Percentiles rank a stretch among this genome's conserved stretches.
Conservation (phyloP, 2,329 filamentous ascomycete genomes). For the Huntiella moniliformis region DNA sequence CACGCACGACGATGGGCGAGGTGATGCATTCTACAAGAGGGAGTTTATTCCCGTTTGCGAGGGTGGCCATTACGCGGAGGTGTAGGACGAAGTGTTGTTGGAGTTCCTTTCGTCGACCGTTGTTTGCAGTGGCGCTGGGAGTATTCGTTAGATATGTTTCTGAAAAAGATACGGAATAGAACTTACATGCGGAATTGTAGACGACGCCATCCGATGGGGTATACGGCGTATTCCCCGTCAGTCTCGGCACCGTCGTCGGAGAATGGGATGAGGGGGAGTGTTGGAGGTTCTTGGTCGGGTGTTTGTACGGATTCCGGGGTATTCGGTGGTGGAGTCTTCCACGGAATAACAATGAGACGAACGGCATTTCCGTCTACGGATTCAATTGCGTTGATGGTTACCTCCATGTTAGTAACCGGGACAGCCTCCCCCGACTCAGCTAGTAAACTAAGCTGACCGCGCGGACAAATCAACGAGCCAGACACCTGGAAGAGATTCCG, state of each 20-base stretch:
- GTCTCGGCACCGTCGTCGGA: conserved; percentile 38
- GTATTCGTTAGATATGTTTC: conserved; percentile 12
- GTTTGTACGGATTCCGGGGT: conserved; percentile 45
- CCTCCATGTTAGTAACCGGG: conserved; percentile 63
- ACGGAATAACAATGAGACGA: conserved; percentile 89
- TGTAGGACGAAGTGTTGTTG: conserved; percentile 91
- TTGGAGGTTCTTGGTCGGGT: conserved; percentile 67
- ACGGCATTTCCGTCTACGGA: conserved; percentile 85
- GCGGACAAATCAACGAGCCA: conserved; percentile 64
- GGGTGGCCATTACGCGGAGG: conserved; percentile 65
- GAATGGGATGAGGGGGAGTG: conserved; percentile 55
- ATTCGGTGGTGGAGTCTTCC: conserved; percentile 84
- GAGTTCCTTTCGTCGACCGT: conserved; percentile 80
- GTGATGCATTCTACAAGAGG: conserved; percentile 71
- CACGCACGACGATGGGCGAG: conserved; percentile 81
- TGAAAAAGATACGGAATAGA: not conserved
- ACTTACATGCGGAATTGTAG: conserved; percentile 71
- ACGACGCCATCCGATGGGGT: conserved; percentile 85
- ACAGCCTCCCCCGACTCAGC: conserved; percentile 72
- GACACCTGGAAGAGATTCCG: conserved; percentile 93
- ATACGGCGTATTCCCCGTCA: conserved; percentile 71
- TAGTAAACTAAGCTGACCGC: conserved; percentile 60
- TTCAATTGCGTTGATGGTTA: conserved; percentile 80
- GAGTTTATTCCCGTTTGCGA: conserved; percentile 67
- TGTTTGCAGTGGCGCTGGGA: conserved; percentile 78